Evolutionary conservation across 192 early-diverging fungal species (phyloP), one percentile per base, ranked within the genome.

Genomic region (Dissophora globulifera): DNA sequence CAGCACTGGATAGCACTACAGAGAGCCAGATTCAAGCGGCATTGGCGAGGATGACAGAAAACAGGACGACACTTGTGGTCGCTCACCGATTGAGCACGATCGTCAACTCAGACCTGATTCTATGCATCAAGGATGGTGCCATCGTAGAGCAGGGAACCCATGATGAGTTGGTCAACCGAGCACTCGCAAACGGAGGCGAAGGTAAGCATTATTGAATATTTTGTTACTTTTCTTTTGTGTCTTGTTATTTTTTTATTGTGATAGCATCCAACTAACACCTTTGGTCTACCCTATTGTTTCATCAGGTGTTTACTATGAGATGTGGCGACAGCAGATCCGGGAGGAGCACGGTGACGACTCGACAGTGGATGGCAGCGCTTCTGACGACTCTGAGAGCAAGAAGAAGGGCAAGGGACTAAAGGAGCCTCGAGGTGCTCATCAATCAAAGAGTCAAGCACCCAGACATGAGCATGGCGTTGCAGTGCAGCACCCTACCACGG

Each of bases 261-360:
- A 16, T 25, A 55, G n/a, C 1, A 45, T 30, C 13, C 58, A 19
- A 49, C 41, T 22, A 38, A 8, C 12, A 25, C 40, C 41, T 40
- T 33, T 74, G 35, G 35, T 13, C 6, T 38, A 6, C 35, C 13
- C 35, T 6, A 6, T 38, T 38, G 35, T 9, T 38, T 9, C 38
- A 25, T 17, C 40, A 83, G 92, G 91, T 6, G 85, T 92, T 2
- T 96, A 98, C 67, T 93, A 87, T 61, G 86, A 90, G 56, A 94
- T 96, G 93, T 96, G 95, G 96, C 90, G 91, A 66, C 91, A 93
- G 67, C 95, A 98, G 87, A 81, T 92, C 35, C 78, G 82, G 4
- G 92, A 94, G 55, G 86, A 90, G 11, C 41, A 25, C 0, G 65
- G 61, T 5, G 70, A 75, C 16, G 55, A 46, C n/a, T 50, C 62